Evolutionary conservation across 2,329 filamentous ascomycete genomes (phyloP).

Genomic region (Bimuria novae-zelandiae): DNA sequence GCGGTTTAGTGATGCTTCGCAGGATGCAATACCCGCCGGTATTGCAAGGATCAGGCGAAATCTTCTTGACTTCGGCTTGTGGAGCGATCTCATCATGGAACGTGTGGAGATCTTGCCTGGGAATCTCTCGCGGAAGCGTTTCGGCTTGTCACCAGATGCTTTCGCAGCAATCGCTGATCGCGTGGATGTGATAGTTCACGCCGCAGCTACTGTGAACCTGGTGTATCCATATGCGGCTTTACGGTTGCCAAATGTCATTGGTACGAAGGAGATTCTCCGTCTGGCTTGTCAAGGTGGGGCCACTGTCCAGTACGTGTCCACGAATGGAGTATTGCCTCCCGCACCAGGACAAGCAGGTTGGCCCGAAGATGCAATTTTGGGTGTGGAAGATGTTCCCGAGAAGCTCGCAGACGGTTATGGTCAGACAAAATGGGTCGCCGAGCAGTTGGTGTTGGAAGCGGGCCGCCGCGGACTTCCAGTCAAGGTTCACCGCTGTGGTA

Average conservation of each 20-base stretch:
- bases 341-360: conserved; percentile 66
- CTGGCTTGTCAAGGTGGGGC: conserved; percentile 69
- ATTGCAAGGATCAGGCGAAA: conserved; percentile 76
- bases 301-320: conserved; percentile 78
- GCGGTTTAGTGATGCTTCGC: conserved; percentile 69
- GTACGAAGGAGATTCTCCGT: conserved; percentile 75
- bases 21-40: conserved; percentile 67
- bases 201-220: conserved; percentile 72
- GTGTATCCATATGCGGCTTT: conserved; percentile 82
- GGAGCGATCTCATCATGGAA: conserved; percentile 77
- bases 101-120: conserved; percentile 76
- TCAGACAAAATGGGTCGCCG: conserved; percentile 81
- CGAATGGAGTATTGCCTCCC: conserved; percentile 77
- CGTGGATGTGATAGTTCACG: conserved; percentile 76
- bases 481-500: conserved; percentile 73
- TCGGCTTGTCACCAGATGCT: conserved; percentile 68
- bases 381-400: conserved; percentile 68
- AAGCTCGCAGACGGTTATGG: conserved; percentile 75
- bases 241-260: conserved; percentile 74
- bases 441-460: conserved; percentile 73
- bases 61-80: conserved; percentile 76
- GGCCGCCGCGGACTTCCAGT: conserved; percentile 70
- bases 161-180: conserved; percentile 69
- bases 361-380: conserved; percentile 70
- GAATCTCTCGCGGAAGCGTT: conserved; percentile 69